These are phyloP conservation scores for Aspergillus kassunensis DNA, from an alignment of 495 filamentous ascomycete species.

Conservation along the genomic window DNA sequence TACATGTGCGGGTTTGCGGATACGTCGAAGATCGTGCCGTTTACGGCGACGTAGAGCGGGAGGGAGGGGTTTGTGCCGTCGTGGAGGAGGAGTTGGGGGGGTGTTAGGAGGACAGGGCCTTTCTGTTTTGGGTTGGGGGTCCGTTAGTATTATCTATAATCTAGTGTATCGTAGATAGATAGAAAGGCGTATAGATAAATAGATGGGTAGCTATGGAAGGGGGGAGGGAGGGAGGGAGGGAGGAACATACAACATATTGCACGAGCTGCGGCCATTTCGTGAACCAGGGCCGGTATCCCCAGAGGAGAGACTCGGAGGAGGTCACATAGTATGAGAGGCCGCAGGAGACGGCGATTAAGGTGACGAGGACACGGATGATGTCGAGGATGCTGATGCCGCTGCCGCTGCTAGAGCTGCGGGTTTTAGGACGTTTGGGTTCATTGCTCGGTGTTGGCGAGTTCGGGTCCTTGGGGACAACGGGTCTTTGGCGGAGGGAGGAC, in stretches of 20 bases:
- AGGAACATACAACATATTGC: constrained; percentile 53
- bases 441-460: constrained; percentile 11
- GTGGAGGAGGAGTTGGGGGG: constrained; percentile 64
- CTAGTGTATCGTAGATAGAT: too few relatives aligned
- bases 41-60: constrained; percentile 89
- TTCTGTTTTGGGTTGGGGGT: constrained; percentile 41
- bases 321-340: constrained; percentile 80
- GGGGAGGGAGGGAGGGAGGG: neutral
- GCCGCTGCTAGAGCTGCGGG: constrained; percentile 9
- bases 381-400: constrained; percentile 59
- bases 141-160: neutral
- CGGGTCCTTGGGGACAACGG: constrained; percentile 2
- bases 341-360: constrained; percentile 63
- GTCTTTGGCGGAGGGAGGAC: constrained; percentile 39
- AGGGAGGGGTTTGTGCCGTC: constrained; percentile 70
- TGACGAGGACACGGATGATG: constrained; percentile 67
- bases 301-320: constrained; percentile 59
- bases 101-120: constrained; percentile 62
- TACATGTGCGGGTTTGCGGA: constrained; percentile 69
- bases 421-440: neutral
- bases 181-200: too few relatives aligned
- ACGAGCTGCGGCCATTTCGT: constrained; percentile 58
- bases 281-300: constrained; percentile 69
- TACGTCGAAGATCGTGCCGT: constrained; percentile 94
- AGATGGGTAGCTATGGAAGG: neutral